These are phyloP conservation scores for Xylaria palmicola DNA, from an alignment of 495 filamentous ascomycete species.

Conservation along the genomic window DNA sequence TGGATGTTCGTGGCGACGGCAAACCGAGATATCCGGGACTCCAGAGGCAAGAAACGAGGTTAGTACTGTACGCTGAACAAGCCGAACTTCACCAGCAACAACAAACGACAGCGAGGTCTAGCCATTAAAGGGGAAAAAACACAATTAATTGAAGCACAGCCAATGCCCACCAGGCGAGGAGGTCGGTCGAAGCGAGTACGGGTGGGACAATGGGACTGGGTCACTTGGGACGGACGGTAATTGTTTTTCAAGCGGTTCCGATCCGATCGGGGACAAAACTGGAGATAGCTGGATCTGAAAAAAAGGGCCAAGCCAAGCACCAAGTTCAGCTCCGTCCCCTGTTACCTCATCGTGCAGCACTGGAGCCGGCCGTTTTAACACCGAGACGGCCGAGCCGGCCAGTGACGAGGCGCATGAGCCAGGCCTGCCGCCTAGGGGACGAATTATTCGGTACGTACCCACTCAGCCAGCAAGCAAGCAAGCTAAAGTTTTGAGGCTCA, in stretches of 20 bases:
- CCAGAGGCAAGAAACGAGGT: neutral
- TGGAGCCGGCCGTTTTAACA: conserved; percentile 3
- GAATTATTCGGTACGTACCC: no score
- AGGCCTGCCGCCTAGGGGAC: no score
- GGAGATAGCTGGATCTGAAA: neutral
- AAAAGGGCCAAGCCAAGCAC: neutral
- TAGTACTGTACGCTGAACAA: neutral
- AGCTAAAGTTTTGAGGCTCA: no score
- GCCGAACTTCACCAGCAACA: conserved; percentile 15
- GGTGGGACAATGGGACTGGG: neutral
- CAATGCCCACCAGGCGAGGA: neutral
- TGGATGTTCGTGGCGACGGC: neutral
- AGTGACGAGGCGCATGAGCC: no score
- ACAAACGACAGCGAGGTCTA: conserved; percentile 21
- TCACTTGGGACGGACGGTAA: conserved; percentile 26
- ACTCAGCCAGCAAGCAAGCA: no score
- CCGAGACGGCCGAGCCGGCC: conserved; percentile 2
- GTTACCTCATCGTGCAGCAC: conserved; percentile 21
- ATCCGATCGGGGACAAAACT: conserved; percentile 7
- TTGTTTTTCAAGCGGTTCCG: conserved; percentile 25
- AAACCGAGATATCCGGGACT: neutral
- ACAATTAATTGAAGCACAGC: neutral
- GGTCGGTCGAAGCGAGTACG: no score
- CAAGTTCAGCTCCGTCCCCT: neutral
- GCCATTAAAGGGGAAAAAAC: conserved; percentile 22